Evolutionary conservation across 345 rosid species (phyloP).

Genomic region (Passiflora organensis): DNA sequence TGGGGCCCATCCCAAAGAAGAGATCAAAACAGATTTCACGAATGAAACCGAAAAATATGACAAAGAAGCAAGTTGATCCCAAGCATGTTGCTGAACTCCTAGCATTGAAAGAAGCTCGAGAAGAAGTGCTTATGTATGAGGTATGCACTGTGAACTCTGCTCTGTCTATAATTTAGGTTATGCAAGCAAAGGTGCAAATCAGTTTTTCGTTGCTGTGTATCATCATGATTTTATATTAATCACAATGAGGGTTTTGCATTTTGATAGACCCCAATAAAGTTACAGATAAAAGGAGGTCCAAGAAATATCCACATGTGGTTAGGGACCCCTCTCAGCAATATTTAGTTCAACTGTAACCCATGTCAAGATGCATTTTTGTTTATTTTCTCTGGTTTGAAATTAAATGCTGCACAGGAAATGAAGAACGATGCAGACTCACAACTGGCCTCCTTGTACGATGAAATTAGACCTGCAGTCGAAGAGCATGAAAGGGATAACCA

Average conservation of each 20-base stretch:
- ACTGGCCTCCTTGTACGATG: constrained; percentile 58
- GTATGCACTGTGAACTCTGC: constrained; percentile 21
- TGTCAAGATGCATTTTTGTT: neutral
- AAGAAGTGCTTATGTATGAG: constrained; percentile 69
- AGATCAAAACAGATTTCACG: constrained; percentile 39
- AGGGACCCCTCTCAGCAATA: no score
- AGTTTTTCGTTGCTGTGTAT: neutral
- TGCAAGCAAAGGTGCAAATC: constrained; percentile 1
- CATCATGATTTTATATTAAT: no score
- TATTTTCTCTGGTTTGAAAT: neutral
- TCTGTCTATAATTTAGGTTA: neutral
- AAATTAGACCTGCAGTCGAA: constrained; percentile 87
- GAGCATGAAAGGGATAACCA: constrained; percentile 95
- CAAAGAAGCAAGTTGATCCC: constrained; percentile 47
- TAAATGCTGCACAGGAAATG: constrained; percentile 44
- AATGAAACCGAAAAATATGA: constrained; percentile 47
- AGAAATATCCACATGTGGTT: no score
- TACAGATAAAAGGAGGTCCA: no score
- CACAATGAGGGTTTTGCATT: no score
- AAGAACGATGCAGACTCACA: constrained; percentile 58
- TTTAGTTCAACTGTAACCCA: neutral
- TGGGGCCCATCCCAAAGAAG: constrained; percentile 48
- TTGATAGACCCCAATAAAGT: no score
- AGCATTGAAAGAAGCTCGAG: constrained; percentile 60
- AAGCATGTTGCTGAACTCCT: constrained; percentile 52